phyloP scores from a whole-genome alignment of 208 protist species.

The Trichomonas vaginalis region DNA sequence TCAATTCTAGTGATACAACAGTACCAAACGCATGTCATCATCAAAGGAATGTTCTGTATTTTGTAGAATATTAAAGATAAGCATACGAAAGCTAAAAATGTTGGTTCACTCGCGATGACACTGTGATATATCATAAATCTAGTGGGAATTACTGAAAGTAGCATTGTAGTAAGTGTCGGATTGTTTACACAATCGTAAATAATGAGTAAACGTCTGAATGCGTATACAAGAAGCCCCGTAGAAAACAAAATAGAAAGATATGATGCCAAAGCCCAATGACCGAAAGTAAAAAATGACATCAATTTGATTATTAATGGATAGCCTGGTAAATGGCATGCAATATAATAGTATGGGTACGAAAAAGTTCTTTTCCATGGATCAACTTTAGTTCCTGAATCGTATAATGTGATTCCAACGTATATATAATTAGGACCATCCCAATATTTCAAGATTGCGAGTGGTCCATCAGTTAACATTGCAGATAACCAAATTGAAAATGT shows the following conservation, averaged over 20 bases:
- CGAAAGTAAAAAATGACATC: not conserved
- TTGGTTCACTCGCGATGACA: not conserved
- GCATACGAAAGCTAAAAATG: not conserved
- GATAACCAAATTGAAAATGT: not conserved
- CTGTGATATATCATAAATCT: conserved; percentile 1
- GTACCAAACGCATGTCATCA: not conserved
- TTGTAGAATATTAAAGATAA: not conserved
- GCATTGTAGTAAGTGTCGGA: not conserved
- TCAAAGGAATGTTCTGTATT: not conserved
- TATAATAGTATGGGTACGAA: not conserved
- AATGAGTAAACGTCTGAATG: not conserved
- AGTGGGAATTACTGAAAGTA: not conserved
- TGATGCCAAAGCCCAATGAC: not conserved
- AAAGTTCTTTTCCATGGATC: not conserved
- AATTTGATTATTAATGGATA: not conserved
- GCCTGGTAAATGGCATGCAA: not conserved
- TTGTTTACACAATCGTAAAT: not conserved
- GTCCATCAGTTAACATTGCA: not conserved
- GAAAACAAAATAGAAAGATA: not conserved
- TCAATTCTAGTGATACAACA: not conserved
- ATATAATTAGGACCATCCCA: conserved; percentile 10
- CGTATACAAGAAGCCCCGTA: not conserved
- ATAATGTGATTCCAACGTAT: not conserved
- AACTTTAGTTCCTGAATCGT: not conserved
- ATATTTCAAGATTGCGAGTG: not conserved